Base-by-base conservation (phyloP, 2,329 filamentous ascomycete genomes). In the Blastomyces silverae region DNA sequence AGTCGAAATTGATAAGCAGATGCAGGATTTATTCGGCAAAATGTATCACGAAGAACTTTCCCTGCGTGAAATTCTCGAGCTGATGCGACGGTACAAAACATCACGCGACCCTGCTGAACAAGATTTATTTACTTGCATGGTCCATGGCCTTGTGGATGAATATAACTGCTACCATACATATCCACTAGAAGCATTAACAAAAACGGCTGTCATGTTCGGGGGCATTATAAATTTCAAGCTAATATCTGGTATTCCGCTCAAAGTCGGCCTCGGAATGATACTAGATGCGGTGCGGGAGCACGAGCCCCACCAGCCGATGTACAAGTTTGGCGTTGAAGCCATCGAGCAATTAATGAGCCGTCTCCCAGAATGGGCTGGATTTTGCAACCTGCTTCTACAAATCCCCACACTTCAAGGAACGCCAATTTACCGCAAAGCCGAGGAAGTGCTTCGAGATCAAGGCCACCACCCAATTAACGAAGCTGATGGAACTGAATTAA, bases 51-150 rank as follows among this genome's bases (percentile, higher is more conserved):
- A 91, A 69, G 91, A 97, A 69, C 87, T 92, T 25, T 89, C 93
- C 67, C 90, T 97, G 22, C 86, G 91, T 64, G 87, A 91, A 64
- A 90, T 99, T 68, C 89, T 99, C 62, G 87, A 90, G 67, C 85
- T 91, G 50, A 85, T 99, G 72, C 88, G 91, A 68, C 84, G 85
- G 64, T 96, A 96, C 79, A 97, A 99, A 75, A 87, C 87, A 64
- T 97, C 95, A 0, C 86, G 87, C 59, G 89, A 94, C 66, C 84
- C 91, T 1, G 80, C 88, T 20, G 91, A 97, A 66, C 94, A 97
- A 75, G 94, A 99, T 74, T 85, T 97, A 7, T 99, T 99, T 74
- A 90, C 93, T 17, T 97, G 93, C 79, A 99, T 99, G 92, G 96
- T 99, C 46, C 92, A 97, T 72, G 94, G 94, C 0, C 81, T 99